Percentiles rank a stretch among this genome's conserved stretches.
Conservation (phyloP, 768 basidiomycete genomes). For the Podaxis sp. region DNA sequence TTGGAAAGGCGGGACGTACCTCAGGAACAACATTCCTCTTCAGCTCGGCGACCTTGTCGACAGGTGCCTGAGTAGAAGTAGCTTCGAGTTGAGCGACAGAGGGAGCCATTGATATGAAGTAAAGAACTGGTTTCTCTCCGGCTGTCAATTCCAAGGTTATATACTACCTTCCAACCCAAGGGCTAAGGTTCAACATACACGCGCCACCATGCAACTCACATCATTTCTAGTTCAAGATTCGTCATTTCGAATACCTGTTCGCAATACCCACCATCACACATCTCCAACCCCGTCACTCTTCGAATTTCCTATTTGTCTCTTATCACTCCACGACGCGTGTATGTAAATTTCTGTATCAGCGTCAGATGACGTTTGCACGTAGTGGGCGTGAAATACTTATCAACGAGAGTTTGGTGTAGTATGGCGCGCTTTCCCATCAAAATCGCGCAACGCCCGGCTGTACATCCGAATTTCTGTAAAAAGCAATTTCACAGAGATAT, state of each 20-base stretch:
- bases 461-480: background rate
- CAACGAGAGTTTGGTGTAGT: background rate
- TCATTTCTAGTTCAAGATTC: background rate
- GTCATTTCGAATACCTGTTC: background rate
- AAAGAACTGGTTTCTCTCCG: background rate
- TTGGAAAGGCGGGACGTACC: background rate
- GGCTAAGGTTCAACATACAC: background rate
- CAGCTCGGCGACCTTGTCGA: background rate
- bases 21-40: background rate
- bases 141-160: background rate
- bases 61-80: background rate
- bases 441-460: background rate
- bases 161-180: background rate
- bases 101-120: background rate
- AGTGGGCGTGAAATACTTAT: background rate
- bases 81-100: background rate
- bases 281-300: background rate
- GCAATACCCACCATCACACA: background rate
- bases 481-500: background rate
- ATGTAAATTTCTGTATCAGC: background rate
- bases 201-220: background rate
- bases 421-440: background rate
- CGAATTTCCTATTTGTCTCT: background rate
- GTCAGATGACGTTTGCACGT: background rate
- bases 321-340: background rate